Evolutionary conservation across 768 basidiomycete genomes (phyloP).

Genomic region (Suillus tomentosus): DNA sequence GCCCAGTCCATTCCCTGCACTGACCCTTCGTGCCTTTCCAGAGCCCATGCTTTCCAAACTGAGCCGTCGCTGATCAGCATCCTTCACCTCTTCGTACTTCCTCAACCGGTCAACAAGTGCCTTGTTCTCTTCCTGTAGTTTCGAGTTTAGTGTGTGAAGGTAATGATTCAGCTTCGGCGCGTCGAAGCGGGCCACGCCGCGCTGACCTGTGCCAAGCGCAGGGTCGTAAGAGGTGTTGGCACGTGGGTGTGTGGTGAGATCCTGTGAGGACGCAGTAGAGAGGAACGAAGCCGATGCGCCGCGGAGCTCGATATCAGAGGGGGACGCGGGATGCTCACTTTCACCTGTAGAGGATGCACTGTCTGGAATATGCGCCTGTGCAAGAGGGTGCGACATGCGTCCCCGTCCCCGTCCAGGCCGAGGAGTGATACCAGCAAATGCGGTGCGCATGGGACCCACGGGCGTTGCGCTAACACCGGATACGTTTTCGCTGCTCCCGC

Average conservation of each 20-base stretch:
- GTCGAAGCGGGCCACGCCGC: constrained; percentile 77
- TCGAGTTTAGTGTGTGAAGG: constrained; percentile 80
- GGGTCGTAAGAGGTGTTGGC: constrained; percentile 91
- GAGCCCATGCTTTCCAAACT: constrained; percentile 28
- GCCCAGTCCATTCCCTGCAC: constrained; percentile 54
- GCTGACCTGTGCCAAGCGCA: constrained; percentile 69
- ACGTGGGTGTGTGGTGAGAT: constrained; percentile 75
- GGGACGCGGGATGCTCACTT: constrained; percentile 29
- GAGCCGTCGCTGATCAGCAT: constrained; percentile 28
- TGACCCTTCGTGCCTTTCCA: constrained; percentile 48
- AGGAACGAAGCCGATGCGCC: constrained; percentile 68
- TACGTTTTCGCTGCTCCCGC: constrained; percentile 35
- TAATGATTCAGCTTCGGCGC: constrained; percentile 85
- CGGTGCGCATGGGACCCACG: constrained; percentile 43
- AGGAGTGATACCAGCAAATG: constrained; percentile 68
- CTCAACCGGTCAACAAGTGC: constrained; percentile 55
- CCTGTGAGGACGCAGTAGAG: constrained; percentile 86
- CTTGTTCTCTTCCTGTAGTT: constrained; percentile 86
- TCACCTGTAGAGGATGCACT: constrained; percentile 37
- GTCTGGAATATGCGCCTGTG: constrained; percentile 50
- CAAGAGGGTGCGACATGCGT: constrained; percentile 66
- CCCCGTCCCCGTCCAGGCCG: constrained; percentile 47
- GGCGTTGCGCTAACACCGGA: constrained; percentile 34
- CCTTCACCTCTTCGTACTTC: constrained; percentile 51
- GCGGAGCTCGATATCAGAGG: constrained; percentile 45